Evolutionary conservation across 805 yeast genomes (phyloP), one percentile per base, ranked within the genome.

Genomic region (Hanseniaspora occidentalis): DNA sequence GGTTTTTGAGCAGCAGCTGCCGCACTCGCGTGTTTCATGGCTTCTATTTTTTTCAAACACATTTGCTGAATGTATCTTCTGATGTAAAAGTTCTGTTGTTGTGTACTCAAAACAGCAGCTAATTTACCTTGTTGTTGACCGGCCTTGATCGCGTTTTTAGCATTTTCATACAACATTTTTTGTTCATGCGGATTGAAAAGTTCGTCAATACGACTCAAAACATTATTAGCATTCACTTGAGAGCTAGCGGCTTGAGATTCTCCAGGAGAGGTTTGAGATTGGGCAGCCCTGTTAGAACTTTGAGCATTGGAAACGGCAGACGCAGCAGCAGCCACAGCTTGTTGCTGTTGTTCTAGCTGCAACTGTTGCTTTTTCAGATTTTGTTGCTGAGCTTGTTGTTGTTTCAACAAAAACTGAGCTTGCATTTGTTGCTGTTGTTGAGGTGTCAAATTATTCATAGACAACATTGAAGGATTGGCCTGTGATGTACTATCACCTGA

Each of bases 291-390:
- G 29, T 25, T 13, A 14, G 29, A n/a, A n/a, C n/a, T 14, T 25
- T 13, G 14, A 25, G 29, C 11, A 7, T 23, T 23, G 25, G 25
- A 23, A 23, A 10, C 7, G 25, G 9, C 25, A 23, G 7, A 23
- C 10, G 7, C 25, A 10, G 33, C 33, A n/a, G 33, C 18, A n/a
- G 33, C 33, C 18, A 14, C 29, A 25, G 29, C 18, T n/a, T 8
- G 22, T 16, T 21, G 10, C 6, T 11, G 26, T 16, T 35, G 19
- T 23, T 33, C 3, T 16, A 40, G 40, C 37, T 42, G 48, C 25
- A 38, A 48, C 33, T 56, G 65, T 37, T 55, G 62, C 49, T 56
- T 54, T 42, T 62, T 67, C 41, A 64, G 57, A 37, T 57, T 66
- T 41, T 61, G 51, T 34, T 58, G 52, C 45, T 60, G 65, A 35